Percentiles rank a stretch among this genome's conserved stretches.
These are phyloP conservation scores for Mycena vulgaris DNA, from an alignment of 768 basidiomycete species.

Conservation along the genomic window DNA sequence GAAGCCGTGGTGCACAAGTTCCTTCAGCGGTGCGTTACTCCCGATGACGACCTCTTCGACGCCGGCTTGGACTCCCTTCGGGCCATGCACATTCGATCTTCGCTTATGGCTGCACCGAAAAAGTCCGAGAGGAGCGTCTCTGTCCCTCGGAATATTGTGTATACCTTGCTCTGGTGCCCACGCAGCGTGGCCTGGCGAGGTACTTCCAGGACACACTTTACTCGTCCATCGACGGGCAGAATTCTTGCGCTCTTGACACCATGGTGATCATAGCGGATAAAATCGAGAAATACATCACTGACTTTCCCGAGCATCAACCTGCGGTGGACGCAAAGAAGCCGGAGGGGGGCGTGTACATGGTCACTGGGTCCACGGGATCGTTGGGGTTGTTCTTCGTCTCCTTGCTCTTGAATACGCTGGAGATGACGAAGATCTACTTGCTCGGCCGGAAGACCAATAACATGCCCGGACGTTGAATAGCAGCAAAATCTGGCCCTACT, in stretches of 20 bases:
- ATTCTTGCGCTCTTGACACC: background rate
- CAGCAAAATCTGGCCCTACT: too few relatives aligned
- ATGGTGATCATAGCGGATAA: background rate
- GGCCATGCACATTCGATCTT: conserved; percentile 22
- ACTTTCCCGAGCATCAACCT: conserved; percentile 10
- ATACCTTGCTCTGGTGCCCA: conserved; percentile 14
- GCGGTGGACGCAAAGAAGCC: background rate
- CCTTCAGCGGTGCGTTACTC: background rate
- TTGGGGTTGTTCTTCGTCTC: conserved; percentile 23
- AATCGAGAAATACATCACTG: background rate
- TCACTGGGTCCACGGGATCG: conserved; percentile 27
- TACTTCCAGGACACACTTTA: conserved; percentile 6
- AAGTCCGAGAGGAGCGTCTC: background rate
- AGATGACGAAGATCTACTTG: conserved; percentile 20
- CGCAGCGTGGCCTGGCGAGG: conserved; percentile 6
- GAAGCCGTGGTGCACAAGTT: conserved; percentile 6
- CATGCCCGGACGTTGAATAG: too few relatives aligned
- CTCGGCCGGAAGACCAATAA: conserved; percentile 15
- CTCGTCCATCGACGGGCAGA: background rate
- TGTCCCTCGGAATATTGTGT: conserved; percentile 22
- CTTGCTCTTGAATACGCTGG: conserved; percentile 2
- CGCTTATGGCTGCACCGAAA: conserved; percentile 16
- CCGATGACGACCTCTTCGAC: conserved; percentile 21
- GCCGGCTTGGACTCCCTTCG: conserved; percentile 20
- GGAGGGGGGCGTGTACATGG: conserved; percentile 11